Evolutionary conservation across 768 basidiomycete genomes (phyloP), one percentile per base, ranked within the genome.

Genomic region (Termitomyces sp.): DNA sequence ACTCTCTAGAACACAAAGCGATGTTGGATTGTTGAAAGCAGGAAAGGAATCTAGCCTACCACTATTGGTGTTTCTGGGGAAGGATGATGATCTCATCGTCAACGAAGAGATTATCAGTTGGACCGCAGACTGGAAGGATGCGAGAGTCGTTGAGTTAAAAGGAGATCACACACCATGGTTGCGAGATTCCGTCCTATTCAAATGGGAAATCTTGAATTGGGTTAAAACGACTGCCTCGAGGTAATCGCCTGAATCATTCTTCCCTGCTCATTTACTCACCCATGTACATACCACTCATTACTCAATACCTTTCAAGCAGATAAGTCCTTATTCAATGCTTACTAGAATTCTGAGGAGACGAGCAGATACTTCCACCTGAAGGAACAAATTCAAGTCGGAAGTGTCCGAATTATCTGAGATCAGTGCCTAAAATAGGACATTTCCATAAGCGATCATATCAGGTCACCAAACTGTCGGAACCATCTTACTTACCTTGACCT

Each of bases 101-200:
- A 55, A 60, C 9, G 60, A 65, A 26, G 71, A 52, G 50, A 61
- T 59, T 16, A 56, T 68, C 49, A 55, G 66, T n/a, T 64, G 60
- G 18, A 52, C 66, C 36, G 63, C 61, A 37, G 67, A 59, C 7
- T 71, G 71, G 70, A 62, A 56, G 53, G 60, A 69, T 53, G 49
- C 65, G 51, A 66, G 48, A 20, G 56, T 62, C 13, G 63, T 69
- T 6, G 67, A 66, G 40, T 56, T 74, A 13, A 58, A 69, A 13
- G 68, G 65, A 18, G 72, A 69, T 46, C 74, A 74, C 54, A 66
- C 69, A 52, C 64, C 66, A 5, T 72, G 70, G 69, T 53, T 71
- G 47, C 60, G 61, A 36, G 49, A 64, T 33, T 58, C 66, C 2
- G 64, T 61, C 5, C 59, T 42, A 32, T 71, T 71, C 56, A 63